Conservation (phyloP, 768 basidiomycete species). For the Boletales sp. region DNA sequence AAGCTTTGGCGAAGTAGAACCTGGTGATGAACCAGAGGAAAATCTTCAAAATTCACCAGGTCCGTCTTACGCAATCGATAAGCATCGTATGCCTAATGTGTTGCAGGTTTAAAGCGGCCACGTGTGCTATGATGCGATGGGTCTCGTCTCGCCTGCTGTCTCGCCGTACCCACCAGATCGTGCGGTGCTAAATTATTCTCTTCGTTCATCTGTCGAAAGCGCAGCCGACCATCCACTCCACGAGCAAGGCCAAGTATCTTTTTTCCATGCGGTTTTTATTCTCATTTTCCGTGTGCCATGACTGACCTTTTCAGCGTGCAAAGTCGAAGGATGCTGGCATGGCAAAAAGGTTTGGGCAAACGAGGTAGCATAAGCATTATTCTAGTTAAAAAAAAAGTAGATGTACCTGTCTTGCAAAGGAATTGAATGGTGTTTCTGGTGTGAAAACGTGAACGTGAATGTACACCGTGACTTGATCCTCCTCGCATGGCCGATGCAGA, state of each 20-base stretch:
- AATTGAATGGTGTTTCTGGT: slow-evolving; percentile 11
- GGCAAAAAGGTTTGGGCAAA: neutral
- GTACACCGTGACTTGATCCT: neutral
- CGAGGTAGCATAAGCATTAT: neutral
- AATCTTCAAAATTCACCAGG: slow-evolving; percentile 44
- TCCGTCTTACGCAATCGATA: slow-evolving; percentile 16
- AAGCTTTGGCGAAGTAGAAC: slow-evolving; percentile 44
- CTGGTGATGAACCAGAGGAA: slow-evolving; percentile 36
- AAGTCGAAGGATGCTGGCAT: slow-evolving; percentile 9
- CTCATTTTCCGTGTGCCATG: slow-evolving; percentile 11
- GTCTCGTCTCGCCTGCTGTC: neutral
- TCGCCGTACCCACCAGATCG: neutral
- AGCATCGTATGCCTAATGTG: neutral
- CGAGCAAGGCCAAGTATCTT: slow-evolving; percentile 29
- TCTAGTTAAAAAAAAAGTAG: neutral
- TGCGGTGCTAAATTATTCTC: slow-evolving; percentile 28
- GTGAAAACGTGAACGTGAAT: no score
- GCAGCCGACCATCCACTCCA: neutral
- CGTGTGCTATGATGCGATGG: slow-evolving; percentile 34
- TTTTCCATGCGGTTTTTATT: slow-evolving; percentile 5
- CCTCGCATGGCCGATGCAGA: slow-evolving; percentile 60
- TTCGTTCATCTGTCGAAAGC: slow-evolving; percentile 7
- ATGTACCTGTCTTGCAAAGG: slow-evolving; percentile 5
- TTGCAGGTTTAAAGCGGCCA: slow-evolving; percentile 42
- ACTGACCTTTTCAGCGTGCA: slow-evolving; percentile 30